Evolutionary conservation across 164 flowering plant species (phyloP).

Genomic region (Akebia trifoliata): DNA sequence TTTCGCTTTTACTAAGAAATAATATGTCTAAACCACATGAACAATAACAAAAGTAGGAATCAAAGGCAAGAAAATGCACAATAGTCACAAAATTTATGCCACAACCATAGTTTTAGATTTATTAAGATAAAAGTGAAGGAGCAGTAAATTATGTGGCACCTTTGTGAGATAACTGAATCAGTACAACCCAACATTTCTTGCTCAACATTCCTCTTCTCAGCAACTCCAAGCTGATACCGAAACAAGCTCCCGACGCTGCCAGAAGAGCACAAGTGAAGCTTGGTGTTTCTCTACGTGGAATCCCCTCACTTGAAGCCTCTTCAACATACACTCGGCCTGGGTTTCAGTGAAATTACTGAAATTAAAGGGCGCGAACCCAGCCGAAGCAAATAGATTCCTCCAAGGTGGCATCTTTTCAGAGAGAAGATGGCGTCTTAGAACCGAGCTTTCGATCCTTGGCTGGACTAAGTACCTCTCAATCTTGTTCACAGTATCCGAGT

Average conservation of each 20-base stretch:
- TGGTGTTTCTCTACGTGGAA: constrained; percentile 89
- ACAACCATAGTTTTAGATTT: constrained; percentile 10
- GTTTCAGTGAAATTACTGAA: constrained; percentile 77
- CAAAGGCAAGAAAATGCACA: constrained; percentile 28
- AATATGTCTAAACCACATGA: constrained; percentile 37
- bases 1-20: constrained; percentile 28
- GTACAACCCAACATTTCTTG: constrained; percentile 18
- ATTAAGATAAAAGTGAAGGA: no score
- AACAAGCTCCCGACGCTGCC: constrained; percentile 79
- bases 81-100: constrained; percentile 10
- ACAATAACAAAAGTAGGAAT: constrained; percentile 32
- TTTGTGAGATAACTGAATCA: constrained; percentile 12
- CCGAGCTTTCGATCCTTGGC: constrained; percentile 54
- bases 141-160: constrained; percentile 35
- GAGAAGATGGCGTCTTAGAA: constrained; percentile 36
- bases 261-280: constrained; percentile 64
- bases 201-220: constrained; percentile 41
- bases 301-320: constrained; percentile 64
- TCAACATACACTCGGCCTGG: constrained; percentile 74
- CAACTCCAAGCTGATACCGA: constrained; percentile 89
- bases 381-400: constrained; percentile 53
- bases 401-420: constrained; percentile 52
- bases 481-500: constrained; percentile 46
- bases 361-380: constrained; percentile 55
- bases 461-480: constrained; percentile 62